phyloP scores from a whole-genome alignment of 306 rosid species.

The Quercus bicolor region DNA sequence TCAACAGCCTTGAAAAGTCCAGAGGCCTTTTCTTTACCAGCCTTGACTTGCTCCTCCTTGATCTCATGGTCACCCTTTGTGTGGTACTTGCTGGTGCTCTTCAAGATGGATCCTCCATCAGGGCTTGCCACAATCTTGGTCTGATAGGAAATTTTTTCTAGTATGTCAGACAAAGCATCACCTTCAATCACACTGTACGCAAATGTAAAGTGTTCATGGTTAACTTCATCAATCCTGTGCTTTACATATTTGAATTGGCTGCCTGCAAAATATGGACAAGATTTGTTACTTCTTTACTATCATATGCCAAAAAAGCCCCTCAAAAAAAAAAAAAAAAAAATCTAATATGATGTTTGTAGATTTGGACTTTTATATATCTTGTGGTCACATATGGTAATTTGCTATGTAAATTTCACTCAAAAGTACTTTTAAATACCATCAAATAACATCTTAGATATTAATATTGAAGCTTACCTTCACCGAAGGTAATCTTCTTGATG shows the following conservation, averaged over 20 bases:
- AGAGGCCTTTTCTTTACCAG: background rate
- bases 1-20: slow-evolving; percentile 7
- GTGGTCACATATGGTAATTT: too few relatives aligned
- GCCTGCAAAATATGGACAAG: background rate
- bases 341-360: too few relatives aligned
- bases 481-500: slow-evolving; percentile 27
- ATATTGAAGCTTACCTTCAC: slow-evolving; percentile 8
- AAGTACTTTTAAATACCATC: too few relatives aligned
- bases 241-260: background rate
- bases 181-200: slow-evolving; percentile 32
- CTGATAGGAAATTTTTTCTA: slow-evolving; percentile 33
- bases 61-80: slow-evolving; percentile 6
- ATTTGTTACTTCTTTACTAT: too few relatives aligned
- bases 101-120: slow-evolving; percentile 30
- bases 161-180: background rate
- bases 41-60: background rate
- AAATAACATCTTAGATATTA: too few relatives aligned
- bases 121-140: slow-evolving; percentile 23
- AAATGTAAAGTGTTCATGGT: slow-evolving; percentile 14
- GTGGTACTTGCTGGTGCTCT: slow-evolving; percentile 1
- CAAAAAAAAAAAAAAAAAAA: too few relatives aligned
- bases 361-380: too few relatives aligned
- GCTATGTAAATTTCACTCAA: too few relatives aligned
- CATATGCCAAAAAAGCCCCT: too few relatives aligned
- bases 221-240: slow-evolving; percentile 22